These are phyloP conservation scores for Pittosporum tobira DNA, from an alignment of 129 eudicot species.

Conservation along the genomic window DNA sequence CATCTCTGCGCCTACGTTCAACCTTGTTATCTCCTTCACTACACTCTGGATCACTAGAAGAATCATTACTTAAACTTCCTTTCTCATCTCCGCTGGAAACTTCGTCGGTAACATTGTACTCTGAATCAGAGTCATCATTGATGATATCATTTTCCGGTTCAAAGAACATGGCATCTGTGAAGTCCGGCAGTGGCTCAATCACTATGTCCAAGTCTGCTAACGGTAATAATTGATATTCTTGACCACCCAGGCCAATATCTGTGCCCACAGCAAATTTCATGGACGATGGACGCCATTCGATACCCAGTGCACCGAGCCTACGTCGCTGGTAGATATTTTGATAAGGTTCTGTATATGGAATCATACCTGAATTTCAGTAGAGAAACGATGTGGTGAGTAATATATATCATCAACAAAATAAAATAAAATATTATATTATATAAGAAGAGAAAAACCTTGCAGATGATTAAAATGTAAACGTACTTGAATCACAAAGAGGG, in stretches of 20 bases:
- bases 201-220: constrained; percentile 70
- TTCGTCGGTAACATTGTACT: constrained; percentile 66
- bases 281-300: constrained; percentile 90
- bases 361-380: constrained; percentile 55
- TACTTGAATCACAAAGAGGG: constrained; percentile 91
- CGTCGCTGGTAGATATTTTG: constrained; percentile 83
- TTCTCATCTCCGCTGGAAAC: constrained; percentile 54
- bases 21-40: constrained; percentile 36
- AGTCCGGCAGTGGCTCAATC: constrained; percentile 73
- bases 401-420: neutral
- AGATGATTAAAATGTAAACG: constrained; percentile 16
- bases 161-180: constrained; percentile 67
- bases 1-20: constrained; percentile 23
- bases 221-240: constrained; percentile 74
- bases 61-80: constrained; percentile 33
- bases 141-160: constrained; percentile 78
- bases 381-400: neutral
- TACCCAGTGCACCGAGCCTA: constrained; percentile 73
- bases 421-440: neutral
- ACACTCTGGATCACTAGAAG: constrained; percentile 47
- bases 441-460: neutral
- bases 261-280: constrained; percentile 65
- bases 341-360: constrained; percentile 92
- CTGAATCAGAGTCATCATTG: constrained; percentile 81
- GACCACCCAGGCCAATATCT: constrained; percentile 79